These are phyloP conservation scores for Prunella vulgaris DNA, from an alignment of 257 asterid species.

Conservation along the genomic window DNA sequence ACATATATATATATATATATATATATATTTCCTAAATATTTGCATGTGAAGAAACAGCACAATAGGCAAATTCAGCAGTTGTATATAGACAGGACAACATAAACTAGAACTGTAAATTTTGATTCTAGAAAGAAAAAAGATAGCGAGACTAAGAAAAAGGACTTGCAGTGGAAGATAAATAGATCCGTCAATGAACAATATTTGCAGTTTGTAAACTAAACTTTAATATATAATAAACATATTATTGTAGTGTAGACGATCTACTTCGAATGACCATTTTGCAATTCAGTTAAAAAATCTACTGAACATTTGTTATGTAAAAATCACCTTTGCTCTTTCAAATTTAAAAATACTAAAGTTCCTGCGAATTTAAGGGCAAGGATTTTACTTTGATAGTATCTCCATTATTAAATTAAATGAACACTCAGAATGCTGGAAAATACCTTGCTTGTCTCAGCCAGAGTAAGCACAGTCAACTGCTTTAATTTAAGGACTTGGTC, in stretches of 20 bases:
- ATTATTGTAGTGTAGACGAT: too few relatives aligned
- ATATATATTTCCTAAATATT: neutral
- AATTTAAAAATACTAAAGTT: neutral
- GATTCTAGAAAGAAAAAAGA: constrained; percentile 2
- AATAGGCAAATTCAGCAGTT: neutral
- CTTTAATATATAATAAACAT: neutral
- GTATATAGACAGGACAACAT: neutral
- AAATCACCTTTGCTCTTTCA: neutral
- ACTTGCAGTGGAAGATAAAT: constrained; percentile 2
- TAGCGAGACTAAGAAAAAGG: neutral
- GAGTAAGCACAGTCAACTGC: constrained; percentile 91
- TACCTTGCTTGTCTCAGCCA: constrained; percentile 92
- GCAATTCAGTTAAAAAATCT: neutral
- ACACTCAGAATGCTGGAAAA: constrained; percentile 1
- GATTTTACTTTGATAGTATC: neutral
- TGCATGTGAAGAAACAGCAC: constrained; percentile 1
- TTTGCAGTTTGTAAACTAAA: neutral
- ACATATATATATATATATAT: too few relatives aligned
- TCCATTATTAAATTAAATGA: neutral
- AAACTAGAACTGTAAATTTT: neutral
- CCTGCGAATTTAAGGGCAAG: neutral
- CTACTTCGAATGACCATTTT: neutral
- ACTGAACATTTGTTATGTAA: neutral
- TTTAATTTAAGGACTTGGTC: constrained; percentile 91
- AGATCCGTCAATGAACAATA: neutral